Conservation (phyloP, 2,329 filamentous ascomycete species). For the Diaporthe ampelina region DNA sequence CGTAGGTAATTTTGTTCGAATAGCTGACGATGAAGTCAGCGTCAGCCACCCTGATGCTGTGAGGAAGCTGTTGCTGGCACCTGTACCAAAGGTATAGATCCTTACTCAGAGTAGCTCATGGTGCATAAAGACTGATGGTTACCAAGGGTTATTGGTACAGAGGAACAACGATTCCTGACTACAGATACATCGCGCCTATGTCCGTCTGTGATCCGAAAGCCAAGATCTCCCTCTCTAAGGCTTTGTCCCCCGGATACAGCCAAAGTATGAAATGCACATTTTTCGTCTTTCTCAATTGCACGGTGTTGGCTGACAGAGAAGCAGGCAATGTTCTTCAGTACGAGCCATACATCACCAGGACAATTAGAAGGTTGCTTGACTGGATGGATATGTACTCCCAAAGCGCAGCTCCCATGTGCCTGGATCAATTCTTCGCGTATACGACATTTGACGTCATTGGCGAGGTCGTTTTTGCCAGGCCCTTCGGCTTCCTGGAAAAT, state of each 20-base stretch:
- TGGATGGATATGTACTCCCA: slow-evolving; percentile 43
- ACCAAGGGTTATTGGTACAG: slow-evolving; percentile 21
- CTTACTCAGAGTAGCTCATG: neutral
- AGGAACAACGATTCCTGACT: slow-evolving; percentile 39
- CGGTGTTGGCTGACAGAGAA: neutral
- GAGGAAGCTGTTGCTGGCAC: slow-evolving; percentile 15
- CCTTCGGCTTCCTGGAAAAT: slow-evolving; percentile 48
- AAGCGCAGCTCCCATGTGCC: slow-evolving; percentile 38
- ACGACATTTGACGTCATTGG: slow-evolving; percentile 51
- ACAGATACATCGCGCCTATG: slow-evolving; percentile 57
- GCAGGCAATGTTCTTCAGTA: slow-evolving; percentile 41
- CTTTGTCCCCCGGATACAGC: slow-evolving; percentile 51
- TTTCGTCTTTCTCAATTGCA: neutral
- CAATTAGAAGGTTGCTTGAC: slow-evolving; percentile 41
- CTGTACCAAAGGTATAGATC: slow-evolving; percentile 15
- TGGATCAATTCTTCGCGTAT: slow-evolving; percentile 45
- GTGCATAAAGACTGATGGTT: neutral
- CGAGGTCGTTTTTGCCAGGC: slow-evolving; percentile 49
- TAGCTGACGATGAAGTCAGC: slow-evolving; percentile 22
- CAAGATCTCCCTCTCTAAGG: slow-evolving; percentile 52
- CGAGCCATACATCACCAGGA: slow-evolving; percentile 43
- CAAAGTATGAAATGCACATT: slow-evolving; percentile 47
- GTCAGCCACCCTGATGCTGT: slow-evolving; percentile 29
- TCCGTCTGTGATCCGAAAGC: slow-evolving; percentile 52
- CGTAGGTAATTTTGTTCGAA: slow-evolving; percentile 21